phyloP scores from a whole-genome alignment of 1,284 basidiomycete genomes.

The Cryptococcus sp. region DNA sequence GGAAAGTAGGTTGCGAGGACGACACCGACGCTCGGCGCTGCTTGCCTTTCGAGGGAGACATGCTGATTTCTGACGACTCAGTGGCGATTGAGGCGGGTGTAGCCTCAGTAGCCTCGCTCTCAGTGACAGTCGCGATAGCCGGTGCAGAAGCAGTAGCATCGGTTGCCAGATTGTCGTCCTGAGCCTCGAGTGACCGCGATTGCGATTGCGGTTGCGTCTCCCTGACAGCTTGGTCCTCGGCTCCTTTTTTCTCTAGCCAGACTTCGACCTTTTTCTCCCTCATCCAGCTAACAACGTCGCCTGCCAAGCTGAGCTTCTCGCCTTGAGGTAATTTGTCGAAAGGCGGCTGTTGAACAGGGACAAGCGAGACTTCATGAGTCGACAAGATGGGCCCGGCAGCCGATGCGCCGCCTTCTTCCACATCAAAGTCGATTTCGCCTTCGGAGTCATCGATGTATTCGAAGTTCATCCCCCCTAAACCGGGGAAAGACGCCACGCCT shows the following conservation, averaged over 20 bases:
- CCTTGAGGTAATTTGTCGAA: conserved; percentile 43
- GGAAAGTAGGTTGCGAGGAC: conserved; percentile 29
- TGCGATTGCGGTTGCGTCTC: not conserved
- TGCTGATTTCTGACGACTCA: not conserved
- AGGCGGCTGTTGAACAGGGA: conserved; percentile 46
- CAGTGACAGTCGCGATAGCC: not conserved
- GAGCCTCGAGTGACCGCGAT: not conserved
- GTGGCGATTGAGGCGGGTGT: not conserved
- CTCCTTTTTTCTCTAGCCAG: conserved; percentile 35
- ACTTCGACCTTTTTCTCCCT: conserved; percentile 42
- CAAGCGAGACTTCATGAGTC: conserved; percentile 51
- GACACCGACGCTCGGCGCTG: not conserved
- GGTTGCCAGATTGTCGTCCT: not conserved
- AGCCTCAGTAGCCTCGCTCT: not conserved
- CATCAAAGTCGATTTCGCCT: conserved; percentile 12
- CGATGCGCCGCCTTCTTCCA: conserved; percentile 27
- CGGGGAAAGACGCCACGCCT: conserved; percentile 12
- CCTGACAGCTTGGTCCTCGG: not conserved
- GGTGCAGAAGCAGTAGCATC: not conserved
- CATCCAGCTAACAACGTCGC: conserved; percentile 54
- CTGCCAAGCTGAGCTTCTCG: conserved; percentile 46
- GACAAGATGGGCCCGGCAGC: conserved; percentile 42
- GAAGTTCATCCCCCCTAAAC: conserved; percentile 9
- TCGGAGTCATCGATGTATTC: conserved; percentile 25
- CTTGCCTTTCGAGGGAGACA: not conserved